phyloP scores from a whole-genome alignment of 140 eudicot genomes.

The Cichorium intybus region DNA sequence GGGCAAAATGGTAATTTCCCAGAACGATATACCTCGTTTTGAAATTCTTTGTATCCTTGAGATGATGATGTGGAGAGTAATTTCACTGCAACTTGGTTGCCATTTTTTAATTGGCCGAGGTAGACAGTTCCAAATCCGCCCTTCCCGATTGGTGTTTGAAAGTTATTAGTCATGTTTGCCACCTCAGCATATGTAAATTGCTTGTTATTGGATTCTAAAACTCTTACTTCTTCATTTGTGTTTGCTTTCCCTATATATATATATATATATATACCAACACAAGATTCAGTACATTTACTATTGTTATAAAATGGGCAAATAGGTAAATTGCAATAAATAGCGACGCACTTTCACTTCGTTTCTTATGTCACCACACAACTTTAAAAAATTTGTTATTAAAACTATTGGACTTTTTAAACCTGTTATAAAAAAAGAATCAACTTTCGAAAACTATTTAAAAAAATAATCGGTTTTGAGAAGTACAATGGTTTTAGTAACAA shows the following conservation, averaged over 20 bases:
- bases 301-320: not conserved
- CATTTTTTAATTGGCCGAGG: constrained; percentile 33
- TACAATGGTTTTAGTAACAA: no score
- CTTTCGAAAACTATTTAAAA: not conserved
- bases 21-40: constrained; percentile 33
- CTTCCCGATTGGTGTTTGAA: constrained; percentile 31
- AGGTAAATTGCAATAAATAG: not conserved
- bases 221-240: constrained; percentile 27
- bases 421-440: not conserved
- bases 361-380: not conserved
- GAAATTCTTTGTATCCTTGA: constrained; percentile 36
- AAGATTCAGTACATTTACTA: constrained; percentile 1
- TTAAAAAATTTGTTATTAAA: not conserved
- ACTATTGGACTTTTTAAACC: no score
- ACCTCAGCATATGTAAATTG: constrained; percentile 40
- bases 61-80: constrained; percentile 34
- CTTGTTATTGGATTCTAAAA: constrained; percentile 27
- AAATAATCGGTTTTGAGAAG: not conserved
- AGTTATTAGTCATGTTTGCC: constrained; percentile 36
- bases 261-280: no score
- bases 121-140: constrained; percentile 50
- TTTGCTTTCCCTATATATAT: constrained; percentile 21
- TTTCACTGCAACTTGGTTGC: constrained; percentile 41
- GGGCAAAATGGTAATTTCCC: not conserved
- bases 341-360: not conserved